Evolutionary conservation across 768 basidiomycete genomes (phyloP), one percentile per base, ranked within the genome.

Genomic region (Saitozyma sp.): DNA sequence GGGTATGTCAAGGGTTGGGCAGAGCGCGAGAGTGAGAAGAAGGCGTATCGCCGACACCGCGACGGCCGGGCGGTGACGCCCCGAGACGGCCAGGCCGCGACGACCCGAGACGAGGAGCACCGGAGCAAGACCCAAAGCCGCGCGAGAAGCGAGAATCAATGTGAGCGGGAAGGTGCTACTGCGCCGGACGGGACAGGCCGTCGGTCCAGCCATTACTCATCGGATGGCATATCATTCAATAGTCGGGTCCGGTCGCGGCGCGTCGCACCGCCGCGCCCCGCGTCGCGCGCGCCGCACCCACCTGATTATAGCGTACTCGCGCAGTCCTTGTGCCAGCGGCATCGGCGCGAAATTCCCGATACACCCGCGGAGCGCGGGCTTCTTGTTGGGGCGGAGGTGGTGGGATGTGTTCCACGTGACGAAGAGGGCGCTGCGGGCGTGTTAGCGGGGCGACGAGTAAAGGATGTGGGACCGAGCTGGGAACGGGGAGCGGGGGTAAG

Each of bases 391-490:
- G 42, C 64, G 71, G 60, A 85, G 86, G 61, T 83, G 83, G 40
- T 85, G 83, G 62, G 84, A 85, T 50, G 86, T 88, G 80, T 92
- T 93, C 94, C 94, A 99, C 7, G 95, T 98, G 40, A 98, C 92
- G 79, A 99, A 99, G 59, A 99, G 83, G 11, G 94, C 92, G 80
- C 92, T 92, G 66, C 5, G 16, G 62, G 29, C 29, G 16, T 7
- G 45, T 66, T 45, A 66, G 56, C 37, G 3, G 19, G 16, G 9
- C 9, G n/a, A 20, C n/a, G 41, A 17, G 14, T 6, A 41, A 37
- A 11, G 17, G 14, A n/a, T 17, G 45, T 56, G 5, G 19, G n/a
- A 56, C 16, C 14, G 19, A 20, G 40, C 50, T 46, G 54, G 11
- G 40, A n/a, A n/a, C n/a, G 29, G 29, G 29, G 29, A 5, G 58